Percentiles rank a stretch among this genome's conserved stretches.
phyloP scores from a whole-genome alignment of 371 early-diverging fungal genomes.

The Choanephora cucurbitarum region DNA sequence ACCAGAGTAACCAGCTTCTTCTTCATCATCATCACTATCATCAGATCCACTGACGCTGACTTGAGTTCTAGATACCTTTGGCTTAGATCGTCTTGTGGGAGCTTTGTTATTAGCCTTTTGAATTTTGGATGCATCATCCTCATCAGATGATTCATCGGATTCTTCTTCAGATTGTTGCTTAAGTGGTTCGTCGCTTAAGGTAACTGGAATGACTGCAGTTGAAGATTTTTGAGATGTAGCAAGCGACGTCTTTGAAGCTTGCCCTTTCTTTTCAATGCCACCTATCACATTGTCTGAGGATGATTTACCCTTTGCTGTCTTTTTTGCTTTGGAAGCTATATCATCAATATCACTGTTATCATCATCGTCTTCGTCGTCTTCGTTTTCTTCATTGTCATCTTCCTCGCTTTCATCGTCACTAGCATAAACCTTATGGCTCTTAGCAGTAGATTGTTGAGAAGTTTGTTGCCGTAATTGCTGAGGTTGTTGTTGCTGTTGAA shows the following conservation, averaged over 20 bases:
- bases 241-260: background rate
- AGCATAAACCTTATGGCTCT: constrained; percentile 26
- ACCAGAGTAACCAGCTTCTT: constrained; percentile 9
- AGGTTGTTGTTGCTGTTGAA: constrained; percentile 3
- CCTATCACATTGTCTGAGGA: constrained; percentile 15
- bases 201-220: background rate
- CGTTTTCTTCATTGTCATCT: constrained; percentile 34
- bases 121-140: background rate
- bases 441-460: background rate
- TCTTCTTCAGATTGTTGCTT: constrained; percentile 1
- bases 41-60: constrained; percentile 32
- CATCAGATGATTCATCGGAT: constrained; percentile 12
- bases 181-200: constrained; percentile 1
- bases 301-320: constrained; percentile 10
- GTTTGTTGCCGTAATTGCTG: constrained; percentile 4
- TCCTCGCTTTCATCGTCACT: constrained; percentile 50
- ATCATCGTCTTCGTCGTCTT: constrained; percentile 23
- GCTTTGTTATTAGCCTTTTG: background rate
- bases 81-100: constrained; percentile 10
- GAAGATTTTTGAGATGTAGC: background rate
- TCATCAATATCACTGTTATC: constrained; percentile 41
- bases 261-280: constrained; percentile 16
- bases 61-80: constrained; percentile 26
- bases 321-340: constrained; percentile 9
- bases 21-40: constrained; percentile 22